A percentile compares a stretch with the other conserved stretches of the same genome.
Evolutionary conservation across 768 basidiomycete genomes (phyloP).

Genomic region (Kondoa malvinella): DNA sequence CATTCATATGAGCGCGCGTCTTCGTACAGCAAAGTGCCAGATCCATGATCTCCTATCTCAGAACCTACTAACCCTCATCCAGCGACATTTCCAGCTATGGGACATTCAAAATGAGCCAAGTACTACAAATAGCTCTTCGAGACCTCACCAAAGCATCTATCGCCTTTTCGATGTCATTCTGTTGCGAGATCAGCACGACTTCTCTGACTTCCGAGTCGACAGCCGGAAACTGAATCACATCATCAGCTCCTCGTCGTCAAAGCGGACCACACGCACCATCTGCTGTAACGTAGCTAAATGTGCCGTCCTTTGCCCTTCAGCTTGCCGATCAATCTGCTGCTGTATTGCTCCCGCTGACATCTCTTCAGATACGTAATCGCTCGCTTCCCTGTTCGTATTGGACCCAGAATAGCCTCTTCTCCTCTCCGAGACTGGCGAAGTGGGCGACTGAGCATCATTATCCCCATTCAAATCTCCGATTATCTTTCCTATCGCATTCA

Average conservation of each 20-base stretch:
- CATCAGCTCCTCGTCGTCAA: neutral
- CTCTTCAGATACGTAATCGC: neutral
- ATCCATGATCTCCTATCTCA: no score
- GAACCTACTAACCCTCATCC: neutral
- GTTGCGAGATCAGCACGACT: neutral
- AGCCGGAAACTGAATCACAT: neutral
- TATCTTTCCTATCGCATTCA: constrained; percentile 28
- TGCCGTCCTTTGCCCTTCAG: neutral
- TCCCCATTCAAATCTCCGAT: constrained; percentile 8
- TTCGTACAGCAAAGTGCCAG: no score
- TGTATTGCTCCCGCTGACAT: neutral
- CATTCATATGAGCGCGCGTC: no score
- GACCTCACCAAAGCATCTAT: constrained; percentile 1
- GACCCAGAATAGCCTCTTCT: neutral
- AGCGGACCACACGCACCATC: neutral
- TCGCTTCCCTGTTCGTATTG: neutral
- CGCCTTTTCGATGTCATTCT: neutral
- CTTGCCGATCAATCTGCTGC: neutral
- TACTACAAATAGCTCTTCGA: neutral
- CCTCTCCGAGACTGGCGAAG: neutral
- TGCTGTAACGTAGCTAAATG: neutral
- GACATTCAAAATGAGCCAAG: neutral
- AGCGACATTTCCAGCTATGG: neutral
- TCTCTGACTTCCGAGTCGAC: neutral
- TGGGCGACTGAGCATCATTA: neutral